These are phyloP conservation scores for Malbranchea zuffiana DNA, from an alignment of 2,329 filamentous ascomycete genomes.

Conservation along the genomic window DNA sequence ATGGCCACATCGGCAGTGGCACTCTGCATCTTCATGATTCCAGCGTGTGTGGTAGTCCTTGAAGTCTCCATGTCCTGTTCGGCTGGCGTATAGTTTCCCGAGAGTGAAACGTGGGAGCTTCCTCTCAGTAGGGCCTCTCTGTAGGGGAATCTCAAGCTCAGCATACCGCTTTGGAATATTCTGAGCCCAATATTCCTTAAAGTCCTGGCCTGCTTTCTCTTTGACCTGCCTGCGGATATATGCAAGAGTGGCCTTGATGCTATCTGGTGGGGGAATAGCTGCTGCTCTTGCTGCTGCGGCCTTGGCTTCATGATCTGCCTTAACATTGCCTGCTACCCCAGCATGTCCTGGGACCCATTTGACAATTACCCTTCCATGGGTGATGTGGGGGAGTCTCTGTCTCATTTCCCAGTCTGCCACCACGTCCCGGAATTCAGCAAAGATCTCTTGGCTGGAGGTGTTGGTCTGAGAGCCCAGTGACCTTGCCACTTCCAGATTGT, in stretches of 20 bases:
- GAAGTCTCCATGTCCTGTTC: too few species aligned
- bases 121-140: too few species aligned
- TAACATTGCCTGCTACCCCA: conserved; percentile 1
- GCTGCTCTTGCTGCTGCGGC: neutral
- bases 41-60: too few species aligned
- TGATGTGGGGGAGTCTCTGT: neutral
- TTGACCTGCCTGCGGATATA: too few species aligned
- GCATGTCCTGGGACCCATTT: conserved; percentile 1
- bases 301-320: conserved; percentile 1
- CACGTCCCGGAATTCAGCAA: neutral
- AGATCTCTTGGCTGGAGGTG: conserved; percentile 2
- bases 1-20: neutral
- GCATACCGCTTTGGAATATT: too few species aligned
- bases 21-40: conserved; percentile 1
- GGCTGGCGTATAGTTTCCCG: too few species aligned
- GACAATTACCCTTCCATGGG: neutral
- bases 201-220: neutral
- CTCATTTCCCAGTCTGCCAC: neutral
- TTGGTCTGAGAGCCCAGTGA: neutral
- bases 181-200: too few species aligned
- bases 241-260: neutral
- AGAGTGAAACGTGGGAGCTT: too few species aligned
- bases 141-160: too few species aligned
- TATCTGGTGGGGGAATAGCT: neutral
- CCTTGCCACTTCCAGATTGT: conserved; percentile 3